Base-by-base conservation (phyloP, 176 grass and related monocot genomes). In the Phyllostachys edulis region DNA sequence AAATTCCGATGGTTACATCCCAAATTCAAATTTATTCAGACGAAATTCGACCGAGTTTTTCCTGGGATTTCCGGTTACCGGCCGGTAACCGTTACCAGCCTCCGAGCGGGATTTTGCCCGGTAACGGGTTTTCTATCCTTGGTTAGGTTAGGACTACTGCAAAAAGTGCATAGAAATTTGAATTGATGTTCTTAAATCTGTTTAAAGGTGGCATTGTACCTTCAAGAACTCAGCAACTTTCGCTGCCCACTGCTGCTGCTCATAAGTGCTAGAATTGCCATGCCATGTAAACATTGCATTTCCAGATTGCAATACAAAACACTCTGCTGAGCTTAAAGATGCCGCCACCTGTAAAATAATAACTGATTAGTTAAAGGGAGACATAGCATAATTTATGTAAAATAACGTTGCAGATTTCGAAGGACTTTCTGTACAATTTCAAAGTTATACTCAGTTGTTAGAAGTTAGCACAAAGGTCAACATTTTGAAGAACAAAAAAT, bases 281-380 rank as follows among this genome's bases (percentile, higher is more conserved):
- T 93, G 76, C 96, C 96, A 98, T 38, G 87, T 87, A 89, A 93
- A 98, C 81, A 98, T 80, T 62, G 91, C 39, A 78, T 91, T 98
- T 77, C 96, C 96, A 90, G 92, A 95, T 91, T 98, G 96, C 63
- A 98, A 90, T 71, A 95, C 39, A 72, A 94, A 98, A 85, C 95
- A 98, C 21, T 93, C 92, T 12, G 78, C 69, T 4, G 95, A 94
- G 82, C 89, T 88, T 90, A 98, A 89, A 83, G 95, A 95, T 51
- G 90, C 88, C 67, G 96, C 90, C 73, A 95, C 87, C 96, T 98
- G 87, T 73, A 86, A 87, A 86, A 84, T 20, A 70, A 84, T 23
- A 50, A 38, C 18, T 21, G 14, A 17, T 87, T 47, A 90, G 61
- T 56, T 87, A 9, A 71, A 68, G 4, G 62, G 23, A 71, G 24